These are phyloP conservation scores for Oryza meridionalis DNA, from an alignment of 176 grass and related monocot genomes.

Conservation along the genomic window DNA sequence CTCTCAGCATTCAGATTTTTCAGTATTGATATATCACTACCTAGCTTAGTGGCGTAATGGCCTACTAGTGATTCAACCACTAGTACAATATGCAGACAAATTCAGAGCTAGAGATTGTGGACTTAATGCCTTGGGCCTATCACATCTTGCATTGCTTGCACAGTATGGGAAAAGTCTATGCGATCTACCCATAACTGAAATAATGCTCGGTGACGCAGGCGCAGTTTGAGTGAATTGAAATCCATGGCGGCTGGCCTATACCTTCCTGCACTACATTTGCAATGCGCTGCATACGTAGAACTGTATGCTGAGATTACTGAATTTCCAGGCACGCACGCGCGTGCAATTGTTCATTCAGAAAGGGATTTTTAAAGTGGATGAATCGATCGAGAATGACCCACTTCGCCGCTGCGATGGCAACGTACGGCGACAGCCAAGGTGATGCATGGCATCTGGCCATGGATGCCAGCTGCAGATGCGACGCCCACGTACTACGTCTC, in stretches of 20 bases:
- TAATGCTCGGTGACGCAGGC: constrained; percentile 32
- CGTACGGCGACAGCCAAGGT: constrained; percentile 31
- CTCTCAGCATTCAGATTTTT: constrained; percentile 6
- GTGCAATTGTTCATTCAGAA: background rate
- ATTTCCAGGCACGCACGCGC: background rate
- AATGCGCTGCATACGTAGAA: background rate
- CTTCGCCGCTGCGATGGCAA: constrained; percentile 47
- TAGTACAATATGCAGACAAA: background rate
- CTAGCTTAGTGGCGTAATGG: background rate
- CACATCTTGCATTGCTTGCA: background rate
- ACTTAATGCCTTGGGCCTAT: background rate
- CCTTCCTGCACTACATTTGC: background rate
- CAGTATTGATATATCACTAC: background rate
- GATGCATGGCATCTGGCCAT: constrained; percentile 41
- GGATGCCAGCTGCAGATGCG: constrained; percentile 15
- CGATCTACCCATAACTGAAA: constrained; percentile 21
- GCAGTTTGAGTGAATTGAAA: background rate
- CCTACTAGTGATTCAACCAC: constrained; percentile 29
- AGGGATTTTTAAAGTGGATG: background rate
- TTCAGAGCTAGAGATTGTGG: constrained; percentile 11
- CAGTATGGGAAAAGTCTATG: background rate
- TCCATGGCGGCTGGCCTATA: background rate
- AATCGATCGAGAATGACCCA: constrained; percentile 51
- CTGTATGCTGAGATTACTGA: background rate
- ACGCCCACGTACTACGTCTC: background rate